Evolutionary conservation across 345 rosid genomes (phyloP).

Genomic region (Cardiospermum halicacabum): DNA sequence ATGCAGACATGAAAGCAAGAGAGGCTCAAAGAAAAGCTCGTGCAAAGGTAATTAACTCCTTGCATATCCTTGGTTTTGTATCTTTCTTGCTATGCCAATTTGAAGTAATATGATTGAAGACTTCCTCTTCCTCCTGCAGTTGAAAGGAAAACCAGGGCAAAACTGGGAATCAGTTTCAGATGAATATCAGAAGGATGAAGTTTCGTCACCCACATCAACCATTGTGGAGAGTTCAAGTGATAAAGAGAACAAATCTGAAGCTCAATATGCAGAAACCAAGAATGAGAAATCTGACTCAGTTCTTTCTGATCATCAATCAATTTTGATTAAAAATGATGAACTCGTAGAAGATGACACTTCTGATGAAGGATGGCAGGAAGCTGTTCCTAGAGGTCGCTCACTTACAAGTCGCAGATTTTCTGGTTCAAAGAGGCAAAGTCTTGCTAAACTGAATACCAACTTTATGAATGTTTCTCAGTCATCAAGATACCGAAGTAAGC

Average conservation of each 20-base stretch:
- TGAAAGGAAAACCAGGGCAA: slow-evolving; percentile 70
- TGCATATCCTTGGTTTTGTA: slow-evolving; percentile 5
- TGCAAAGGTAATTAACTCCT: slow-evolving; percentile 55
- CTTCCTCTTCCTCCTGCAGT: slow-evolving; percentile 37
- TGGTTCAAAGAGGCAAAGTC: slow-evolving; percentile 67
- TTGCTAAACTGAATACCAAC: slow-evolving; percentile 86
- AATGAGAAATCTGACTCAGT: slow-evolving; percentile 45
- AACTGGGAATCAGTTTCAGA: slow-evolving; percentile 54
- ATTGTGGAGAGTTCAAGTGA: slow-evolving; percentile 60
- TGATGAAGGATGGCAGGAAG: slow-evolving; percentile 99
- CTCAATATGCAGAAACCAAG: slow-evolving; percentile 39
- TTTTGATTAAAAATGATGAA: slow-evolving; percentile 28
- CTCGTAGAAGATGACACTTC: slow-evolving; percentile 45
- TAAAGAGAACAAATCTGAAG: slow-evolving; percentile 71
- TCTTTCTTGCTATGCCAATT: background rate
- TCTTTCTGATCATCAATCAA: slow-evolving; percentile 37
- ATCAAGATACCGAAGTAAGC: slow-evolving; percentile 64
- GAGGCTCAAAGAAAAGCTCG: slow-evolving; percentile 94
- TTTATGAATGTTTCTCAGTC: slow-evolving; percentile 62
- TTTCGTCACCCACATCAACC: slow-evolving; percentile 36
- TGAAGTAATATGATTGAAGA: slow-evolving; percentile 5
- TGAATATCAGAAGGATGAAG: slow-evolving; percentile 63
- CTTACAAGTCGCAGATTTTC: slow-evolving; percentile 63
- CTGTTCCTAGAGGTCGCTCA: slow-evolving; percentile 82
- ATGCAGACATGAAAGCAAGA: slow-evolving; percentile 77